phyloP scores from a whole-genome alignment of 495 filamentous ascomycete species.

The Darksidea phi region DNA sequence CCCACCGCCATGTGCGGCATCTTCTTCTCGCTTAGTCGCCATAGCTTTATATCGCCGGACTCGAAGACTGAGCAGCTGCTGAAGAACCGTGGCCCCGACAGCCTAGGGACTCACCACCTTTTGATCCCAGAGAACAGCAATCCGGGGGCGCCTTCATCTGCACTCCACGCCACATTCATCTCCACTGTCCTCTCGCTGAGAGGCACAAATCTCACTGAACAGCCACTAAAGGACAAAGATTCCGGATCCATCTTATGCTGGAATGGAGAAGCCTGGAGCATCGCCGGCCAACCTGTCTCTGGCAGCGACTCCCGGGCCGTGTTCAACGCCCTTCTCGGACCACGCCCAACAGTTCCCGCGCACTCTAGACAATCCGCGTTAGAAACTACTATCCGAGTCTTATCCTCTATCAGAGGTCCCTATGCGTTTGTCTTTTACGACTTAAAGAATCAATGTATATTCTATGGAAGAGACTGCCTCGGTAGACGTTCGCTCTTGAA shows the following conservation, averaged over 20 bases:
- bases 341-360: neutral
- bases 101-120: conserved; percentile 41
- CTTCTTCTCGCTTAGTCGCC: conserved; percentile 55
- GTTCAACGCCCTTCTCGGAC: conserved; percentile 57
- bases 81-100: conserved; percentile 58
- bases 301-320: conserved; percentile 79
- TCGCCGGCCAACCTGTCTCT: conserved; percentile 53
- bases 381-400: conserved; percentile 50
- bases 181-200: conserved; percentile 86
- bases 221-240: conserved; percentile 65
- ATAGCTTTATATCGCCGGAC: conserved; percentile 39
- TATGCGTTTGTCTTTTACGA: conserved; percentile 93
- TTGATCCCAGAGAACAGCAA: neutral
- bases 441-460: conserved; percentile 56
- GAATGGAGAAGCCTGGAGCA: conserved; percentile 97
- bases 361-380: neutral
- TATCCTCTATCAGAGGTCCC: conserved; percentile 72
- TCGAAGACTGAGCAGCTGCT: conserved; percentile 49
- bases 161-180: conserved; percentile 59
- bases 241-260: conserved; percentile 82
- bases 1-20: conserved; percentile 61
- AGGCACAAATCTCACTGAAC: conserved; percentile 65
- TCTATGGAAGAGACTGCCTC: conserved; percentile 80
- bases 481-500: conserved; percentile 79
- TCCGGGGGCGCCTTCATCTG: neutral